phyloP scores from a whole-genome alignment of 1,284 basidiomycete genomes.

The Sanghuangporus weigelae region DNA sequence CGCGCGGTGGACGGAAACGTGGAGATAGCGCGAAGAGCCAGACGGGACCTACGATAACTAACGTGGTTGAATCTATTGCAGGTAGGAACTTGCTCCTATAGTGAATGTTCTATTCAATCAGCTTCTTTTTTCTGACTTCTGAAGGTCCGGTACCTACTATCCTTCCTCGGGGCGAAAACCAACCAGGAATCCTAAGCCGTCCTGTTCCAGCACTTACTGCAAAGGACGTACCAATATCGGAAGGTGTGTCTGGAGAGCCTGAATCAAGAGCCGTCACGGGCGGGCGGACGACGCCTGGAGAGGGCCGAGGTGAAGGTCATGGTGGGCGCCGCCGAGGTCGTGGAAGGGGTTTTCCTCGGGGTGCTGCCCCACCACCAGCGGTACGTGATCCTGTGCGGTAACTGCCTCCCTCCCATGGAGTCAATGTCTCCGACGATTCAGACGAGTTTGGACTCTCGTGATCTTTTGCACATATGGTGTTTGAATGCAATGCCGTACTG shows the following conservation, averaged over 20 bases:
- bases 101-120: background rate
- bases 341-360: background rate
- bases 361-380: background rate
- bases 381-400: background rate
- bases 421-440: too few relatives aligned
- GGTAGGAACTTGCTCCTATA: background rate
- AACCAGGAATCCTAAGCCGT: background rate
- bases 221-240: background rate
- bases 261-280: background rate
- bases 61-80: background rate
- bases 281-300: background rate
- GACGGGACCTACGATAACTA: background rate
- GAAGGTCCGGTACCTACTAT: background rate
- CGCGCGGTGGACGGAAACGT: conserved; percentile 11
- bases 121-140: background rate
- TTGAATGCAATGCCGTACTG: too few relatives aligned
- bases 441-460: too few relatives aligned
- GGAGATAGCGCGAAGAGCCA: conserved; percentile 10
- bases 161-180: conserved; percentile 1
- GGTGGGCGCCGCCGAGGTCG: conserved; percentile 2
- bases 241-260: background rate
- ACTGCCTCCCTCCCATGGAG: too few relatives aligned
- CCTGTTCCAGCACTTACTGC: background rate
- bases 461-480: too few relatives aligned
- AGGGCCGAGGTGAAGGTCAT: conserved; percentile 5